Conservation (phyloP, 768 basidiomycete genomes). For the Candolleomyces aberdarensis region DNA sequence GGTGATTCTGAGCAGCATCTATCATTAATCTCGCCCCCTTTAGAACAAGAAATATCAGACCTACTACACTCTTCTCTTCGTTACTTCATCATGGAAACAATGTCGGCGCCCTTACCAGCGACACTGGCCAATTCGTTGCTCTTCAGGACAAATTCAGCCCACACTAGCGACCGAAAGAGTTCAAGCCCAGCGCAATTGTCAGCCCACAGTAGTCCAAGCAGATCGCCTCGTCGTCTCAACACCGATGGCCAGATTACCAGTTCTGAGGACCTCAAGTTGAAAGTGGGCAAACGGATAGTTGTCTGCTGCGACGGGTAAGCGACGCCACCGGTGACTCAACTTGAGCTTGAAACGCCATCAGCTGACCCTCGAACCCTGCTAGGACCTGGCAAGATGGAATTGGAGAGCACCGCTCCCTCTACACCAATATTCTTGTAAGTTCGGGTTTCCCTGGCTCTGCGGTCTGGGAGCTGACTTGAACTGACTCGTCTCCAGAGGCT, state of each 20-base stretch:
- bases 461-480: background rate
- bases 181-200: background rate
- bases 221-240: slow-evolving; percentile 28
- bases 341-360: too few species aligned
- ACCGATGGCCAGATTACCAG: slow-evolving; percentile 27
- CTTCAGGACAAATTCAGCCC: slow-evolving; percentile 1
- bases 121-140: background rate
- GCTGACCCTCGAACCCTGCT: slow-evolving; percentile 5
- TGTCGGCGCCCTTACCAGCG: background rate
- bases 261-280: slow-evolving; percentile 12
- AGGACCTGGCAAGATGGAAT: slow-evolving; percentile 78
- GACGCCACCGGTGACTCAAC: background rate
- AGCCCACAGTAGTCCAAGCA: slow-evolving; percentile 18
- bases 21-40: too few species aligned
- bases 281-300: slow-evolving; percentile 55
- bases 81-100: background rate
- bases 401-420: slow-evolving; percentile 39
- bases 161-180: background rate
- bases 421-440: slow-evolving; percentile 56
- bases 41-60: background rate
- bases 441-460: background rate
- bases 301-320: slow-evolving; percentile 77
- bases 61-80: background rate
- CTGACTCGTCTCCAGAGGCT: slow-evolving; percentile 38
- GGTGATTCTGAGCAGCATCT: too few species aligned